Conservation (phyloP, 495 filamentous ascomycete genomes). For the Schizothecium vesticola region DNA sequence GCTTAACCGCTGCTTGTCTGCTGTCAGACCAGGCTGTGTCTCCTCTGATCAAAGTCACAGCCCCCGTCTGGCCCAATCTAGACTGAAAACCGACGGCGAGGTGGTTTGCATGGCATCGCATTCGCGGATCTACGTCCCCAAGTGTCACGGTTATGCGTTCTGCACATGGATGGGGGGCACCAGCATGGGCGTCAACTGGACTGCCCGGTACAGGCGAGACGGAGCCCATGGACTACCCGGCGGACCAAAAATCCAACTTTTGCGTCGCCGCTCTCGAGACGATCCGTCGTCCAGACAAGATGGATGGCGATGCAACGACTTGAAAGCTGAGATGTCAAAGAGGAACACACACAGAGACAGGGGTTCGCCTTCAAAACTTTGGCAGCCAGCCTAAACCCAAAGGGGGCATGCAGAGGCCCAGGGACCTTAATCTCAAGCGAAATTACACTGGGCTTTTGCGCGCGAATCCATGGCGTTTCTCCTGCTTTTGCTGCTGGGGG, state of each 20-base stretch:
- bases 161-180: background rate
- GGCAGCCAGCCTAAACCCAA: constrained; percentile 12
- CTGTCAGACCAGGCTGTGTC: background rate
- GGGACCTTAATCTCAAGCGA: constrained; percentile 32
- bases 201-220: background rate
- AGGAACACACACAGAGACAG: constrained; percentile 12
- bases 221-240: no score
- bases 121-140: background rate
- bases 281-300: background rate
- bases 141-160: background rate
- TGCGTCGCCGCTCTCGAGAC: background rate
- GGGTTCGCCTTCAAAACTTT: constrained; percentile 1
- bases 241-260: background rate
- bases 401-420: constrained; percentile 20
- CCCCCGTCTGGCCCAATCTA: background rate
- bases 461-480: constrained; percentile 19
- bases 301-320: background rate
- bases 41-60: background rate
- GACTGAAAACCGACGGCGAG: background rate
- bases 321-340: background rate
- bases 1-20: background rate
- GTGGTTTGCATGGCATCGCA: background rate
- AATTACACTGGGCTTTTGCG: constrained; percentile 26
- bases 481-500: constrained; percentile 5
- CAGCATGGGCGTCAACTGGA: background rate